Evolutionary conservation across 2,329 filamentous ascomycete species (phyloP).

Genomic region (Metarhizium humberi): DNA sequence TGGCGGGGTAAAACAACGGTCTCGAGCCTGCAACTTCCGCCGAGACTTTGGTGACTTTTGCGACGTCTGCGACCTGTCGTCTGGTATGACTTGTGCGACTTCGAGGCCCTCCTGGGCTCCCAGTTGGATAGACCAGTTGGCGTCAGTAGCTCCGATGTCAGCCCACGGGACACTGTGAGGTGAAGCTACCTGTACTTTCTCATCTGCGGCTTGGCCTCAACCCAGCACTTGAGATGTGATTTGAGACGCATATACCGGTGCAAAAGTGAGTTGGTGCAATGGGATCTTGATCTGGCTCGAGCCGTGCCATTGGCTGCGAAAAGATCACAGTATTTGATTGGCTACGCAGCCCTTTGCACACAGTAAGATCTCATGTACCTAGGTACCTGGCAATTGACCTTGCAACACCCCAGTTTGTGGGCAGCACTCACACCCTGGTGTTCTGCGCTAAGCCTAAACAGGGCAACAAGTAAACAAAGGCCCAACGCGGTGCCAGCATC

Average conservation of each 20-base stretch:
- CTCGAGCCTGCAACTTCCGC: too few relatives aligned
- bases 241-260: conserved; percentile 2
- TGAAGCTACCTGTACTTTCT: conserved; percentile 1
- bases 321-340: not conserved
- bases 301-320: not conserved
- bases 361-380: not conserved
- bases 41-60: not conserved
- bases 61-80: not conserved
- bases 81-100: not conserved
- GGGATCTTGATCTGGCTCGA: not conserved
- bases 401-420: too few relatives aligned
- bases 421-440: not conserved
- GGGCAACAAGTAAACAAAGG: conserved; percentile 34
- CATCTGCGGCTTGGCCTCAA: not conserved
- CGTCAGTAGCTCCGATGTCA: not conserved
- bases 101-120: not conserved
- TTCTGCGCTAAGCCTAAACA: conserved; percentile 22
- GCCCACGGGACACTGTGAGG: not conserved
- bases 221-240: not conserved
- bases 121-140: not conserved
- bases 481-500: conserved; percentile 14
- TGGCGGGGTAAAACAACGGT: not conserved
- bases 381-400: not conserved
- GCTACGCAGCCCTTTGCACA: not conserved
- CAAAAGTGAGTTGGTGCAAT: not conserved